Evolutionary conservation across 2,329 filamentous ascomycete species (phyloP).

Genomic region (Aspergillus ochraceoroseus): DNA sequence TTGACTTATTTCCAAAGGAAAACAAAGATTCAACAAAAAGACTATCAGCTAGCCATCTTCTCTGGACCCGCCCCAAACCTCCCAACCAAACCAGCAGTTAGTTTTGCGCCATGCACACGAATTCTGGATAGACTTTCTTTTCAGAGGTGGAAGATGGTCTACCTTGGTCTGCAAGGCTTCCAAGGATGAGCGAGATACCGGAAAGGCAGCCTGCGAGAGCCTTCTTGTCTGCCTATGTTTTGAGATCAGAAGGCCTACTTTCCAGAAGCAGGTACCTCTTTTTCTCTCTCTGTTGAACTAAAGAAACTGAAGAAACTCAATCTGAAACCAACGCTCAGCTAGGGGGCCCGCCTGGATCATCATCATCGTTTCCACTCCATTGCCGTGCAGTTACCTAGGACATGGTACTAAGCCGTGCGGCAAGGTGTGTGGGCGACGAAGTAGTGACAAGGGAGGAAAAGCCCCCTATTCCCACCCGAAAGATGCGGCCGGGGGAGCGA

Average conservation of each 20-base stretch:
- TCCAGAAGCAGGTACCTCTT: neutral
- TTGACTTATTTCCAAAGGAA: neutral
- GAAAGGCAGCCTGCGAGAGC: conserved; percentile 2
- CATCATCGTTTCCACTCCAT: too few relatives aligned
- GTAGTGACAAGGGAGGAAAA: neutral
- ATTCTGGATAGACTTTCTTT: too few relatives aligned
- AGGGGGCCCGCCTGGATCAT: too few relatives aligned
- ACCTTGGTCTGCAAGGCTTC: too few relatives aligned
- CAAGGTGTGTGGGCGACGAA: too few relatives aligned
- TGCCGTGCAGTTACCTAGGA: too few relatives aligned
- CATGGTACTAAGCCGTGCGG: too few relatives aligned
- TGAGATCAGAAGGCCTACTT: neutral
- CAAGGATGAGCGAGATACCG: neutral
- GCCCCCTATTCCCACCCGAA: conserved; percentile 8
- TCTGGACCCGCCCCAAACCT: conserved; percentile 1
- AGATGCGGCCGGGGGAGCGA: conserved; percentile 5
- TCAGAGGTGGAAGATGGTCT: too few relatives aligned
- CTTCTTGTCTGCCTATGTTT: too few relatives aligned
- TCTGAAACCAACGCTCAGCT: too few relatives aligned
- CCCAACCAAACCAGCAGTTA: conserved; percentile 8
- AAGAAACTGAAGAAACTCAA: too few relatives aligned
- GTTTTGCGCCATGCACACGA: neutral
- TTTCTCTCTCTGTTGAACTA: too few relatives aligned
- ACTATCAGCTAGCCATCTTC: conserved; percentile 4
- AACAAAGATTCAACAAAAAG: conserved; percentile 2